Conservation (phyloP, 1,139 yeast genomes). For the Oligophagozyma castellii region DNA sequence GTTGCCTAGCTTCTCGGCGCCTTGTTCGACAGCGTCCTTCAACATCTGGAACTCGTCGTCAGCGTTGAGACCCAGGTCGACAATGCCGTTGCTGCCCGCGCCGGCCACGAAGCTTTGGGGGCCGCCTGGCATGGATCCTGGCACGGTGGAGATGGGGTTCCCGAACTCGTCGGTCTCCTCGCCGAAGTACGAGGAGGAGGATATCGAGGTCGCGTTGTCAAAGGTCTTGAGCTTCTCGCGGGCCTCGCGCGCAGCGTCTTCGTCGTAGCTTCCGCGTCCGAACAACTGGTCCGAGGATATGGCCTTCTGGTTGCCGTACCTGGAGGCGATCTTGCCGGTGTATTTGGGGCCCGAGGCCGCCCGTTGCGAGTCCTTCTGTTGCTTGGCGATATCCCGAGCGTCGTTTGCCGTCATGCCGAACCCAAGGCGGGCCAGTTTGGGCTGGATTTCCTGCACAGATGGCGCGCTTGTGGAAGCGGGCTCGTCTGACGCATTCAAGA, state of each 20-base stretch:
- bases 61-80: conserved; percentile 41
- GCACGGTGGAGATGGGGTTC: conserved; percentile 16
- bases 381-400: conserved; percentile 28
- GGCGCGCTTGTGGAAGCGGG: conserved; percentile 16
- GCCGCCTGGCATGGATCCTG: conserved; percentile 7
- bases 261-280: conserved; percentile 79
- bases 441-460: conserved; percentile 43
- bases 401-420: conserved; percentile 67
- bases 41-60: conserved; percentile 80
- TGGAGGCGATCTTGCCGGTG: conserved; percentile 60
- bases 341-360: conserved; percentile 33
- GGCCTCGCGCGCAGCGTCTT: conserved; percentile 68
- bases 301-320: conserved; percentile 82
- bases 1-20: conserved; percentile 78
- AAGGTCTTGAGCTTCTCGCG: conserved; percentile 60
- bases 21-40: conserved; percentile 89
- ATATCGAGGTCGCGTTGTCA: conserved; percentile 78
- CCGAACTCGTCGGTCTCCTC: conserved; percentile 44
- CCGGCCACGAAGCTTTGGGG: conserved; percentile 5
- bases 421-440: conserved; percentile 64
- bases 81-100: conserved; percentile 26
- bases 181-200: conserved; percentile 87
- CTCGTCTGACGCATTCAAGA: conserved; percentile 4
- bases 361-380: conserved; percentile 29
- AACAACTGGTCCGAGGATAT: conserved; percentile 91